Conservation (phyloP, 495 filamentous ascomycete species). For the Aspergillus asperescens region DNA sequence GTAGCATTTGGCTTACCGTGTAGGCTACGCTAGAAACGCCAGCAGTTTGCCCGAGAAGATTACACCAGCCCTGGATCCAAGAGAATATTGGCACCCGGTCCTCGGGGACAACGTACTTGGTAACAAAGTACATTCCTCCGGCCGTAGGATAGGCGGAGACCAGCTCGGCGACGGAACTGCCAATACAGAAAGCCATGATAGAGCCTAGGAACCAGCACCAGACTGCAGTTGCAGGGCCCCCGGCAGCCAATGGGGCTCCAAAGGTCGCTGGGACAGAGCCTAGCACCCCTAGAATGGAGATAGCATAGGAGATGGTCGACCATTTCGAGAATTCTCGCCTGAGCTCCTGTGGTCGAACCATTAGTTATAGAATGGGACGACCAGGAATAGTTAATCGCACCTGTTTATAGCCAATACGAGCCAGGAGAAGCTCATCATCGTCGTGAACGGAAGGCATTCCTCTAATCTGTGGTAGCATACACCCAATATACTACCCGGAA, state of each 20-base stretch:
- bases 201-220: slow-evolving; percentile 71
- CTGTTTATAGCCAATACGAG: slow-evolving; percentile 65
- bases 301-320: slow-evolving; percentile 70
- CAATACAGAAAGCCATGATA: slow-evolving; percentile 62
- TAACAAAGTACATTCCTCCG: slow-evolving; percentile 62
- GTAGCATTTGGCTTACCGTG: slow-evolving; percentile 53
- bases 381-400: slow-evolving; percentile 29
- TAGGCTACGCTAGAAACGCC: slow-evolving; percentile 55
- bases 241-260: slow-evolving; percentile 54
- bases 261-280: slow-evolving; percentile 68
- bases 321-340: slow-evolving; percentile 65
- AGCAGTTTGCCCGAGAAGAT: slow-evolving; percentile 56
- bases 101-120: slow-evolving; percentile 53
- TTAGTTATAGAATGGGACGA: not conserved
- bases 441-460: slow-evolving; percentile 50
- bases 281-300: slow-evolving; percentile 65
- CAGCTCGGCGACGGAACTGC: slow-evolving; percentile 58
- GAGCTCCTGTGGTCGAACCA: slow-evolving; percentile 45
- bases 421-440: slow-evolving; percentile 60
- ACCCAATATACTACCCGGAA: too few relatives aligned
- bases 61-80: slow-evolving; percentile 60
- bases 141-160: slow-evolving; percentile 61
- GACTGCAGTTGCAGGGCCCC: slow-evolving; percentile 65
- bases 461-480: too few relatives aligned
- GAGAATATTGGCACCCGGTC: slow-evolving; percentile 54